Conservation (phyloP, 441 rosid genomes). For the Pelargonium australe region DNA sequence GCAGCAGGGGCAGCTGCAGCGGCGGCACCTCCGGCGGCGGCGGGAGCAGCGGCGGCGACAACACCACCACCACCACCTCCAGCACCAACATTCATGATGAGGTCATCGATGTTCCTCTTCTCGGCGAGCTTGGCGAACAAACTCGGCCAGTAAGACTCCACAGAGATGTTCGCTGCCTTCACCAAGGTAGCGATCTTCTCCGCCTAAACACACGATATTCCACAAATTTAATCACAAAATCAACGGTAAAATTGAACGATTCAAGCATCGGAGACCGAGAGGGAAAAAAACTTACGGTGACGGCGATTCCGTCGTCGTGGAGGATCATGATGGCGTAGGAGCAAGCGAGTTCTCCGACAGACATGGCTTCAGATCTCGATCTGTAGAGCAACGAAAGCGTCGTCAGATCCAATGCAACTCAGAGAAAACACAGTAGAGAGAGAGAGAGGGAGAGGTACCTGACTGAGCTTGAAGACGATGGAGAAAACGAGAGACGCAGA, state of each 20-base stretch:
- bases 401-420: background rate
- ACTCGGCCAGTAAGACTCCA: constrained; percentile 44
- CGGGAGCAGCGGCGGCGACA: constrained; percentile 33
- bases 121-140: constrained; percentile 54
- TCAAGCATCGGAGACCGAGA: background rate
- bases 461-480: background rate
- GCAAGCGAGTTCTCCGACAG: constrained; percentile 29
- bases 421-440: background rate
- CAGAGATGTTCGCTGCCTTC: constrained; percentile 27
- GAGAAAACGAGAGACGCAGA: background rate
- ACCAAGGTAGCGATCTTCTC: constrained; percentile 37
- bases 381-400: background rate
- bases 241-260: background rate
- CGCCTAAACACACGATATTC: constrained; percentile 20
- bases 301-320: constrained; percentile 36
- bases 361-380: constrained; percentile 19
- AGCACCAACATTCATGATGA: constrained; percentile 54
- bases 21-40: constrained; percentile 12
- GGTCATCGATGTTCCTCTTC: constrained; percentile 50
- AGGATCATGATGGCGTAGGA: constrained; percentile 39
- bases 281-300: constrained; percentile 29
- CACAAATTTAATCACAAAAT: background rate
- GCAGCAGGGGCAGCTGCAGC: no score
- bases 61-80: constrained; percentile 54
- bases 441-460: background rate